Evolutionary conservation across 441 rosid genomes (phyloP), one percentile per base, ranked within the genome.

Genomic region (Biscutella laevigata): DNA sequence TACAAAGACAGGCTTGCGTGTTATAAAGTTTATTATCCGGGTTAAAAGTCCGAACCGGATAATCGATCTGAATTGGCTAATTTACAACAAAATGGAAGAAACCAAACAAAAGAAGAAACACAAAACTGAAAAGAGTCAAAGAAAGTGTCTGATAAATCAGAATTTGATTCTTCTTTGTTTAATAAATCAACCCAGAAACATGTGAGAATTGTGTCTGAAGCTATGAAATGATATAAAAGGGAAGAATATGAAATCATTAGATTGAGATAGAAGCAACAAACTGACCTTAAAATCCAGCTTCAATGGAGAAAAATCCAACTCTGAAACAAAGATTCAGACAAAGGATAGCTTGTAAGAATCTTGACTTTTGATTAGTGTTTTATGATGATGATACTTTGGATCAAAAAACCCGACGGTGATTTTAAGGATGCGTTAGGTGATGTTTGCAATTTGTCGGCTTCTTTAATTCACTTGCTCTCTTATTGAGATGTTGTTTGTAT

Each of bases 271-370:
- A 40, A 47, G 52, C 22, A 32, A 59, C 32, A 33, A 53, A 38
- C 71, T 66, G 44, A 66, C 71, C 71, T 67, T 47, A 52, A 43
- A 59, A 41, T 43, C 51, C 37, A 64, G 62, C 57, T 53, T 55
- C 62, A 19, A 41, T 57, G 63, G 63, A 65, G 59, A 33, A 20
- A 35, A 39, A 29, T 43, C 36, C 2, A 17, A 26, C 7, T 28
- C 26, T n/a, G 53, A 45, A 37, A 10, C 22, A 48, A 19, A 33
- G 55, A 6, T 35, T 51, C 5, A 2, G 24, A 10, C 9, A 46
- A 46, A 42, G 4, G 15, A 7, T 4, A 9, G 9, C n/a, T n/a
- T 24, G 42, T 35, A 17, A 19, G 25, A 17, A 28, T 10, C 40
- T 62, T 53, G 21, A 32, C 36, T 9, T 35, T 35, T 14, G 47